Evolutionary conservation across 2,329 filamentous ascomycete species (phyloP).

Genomic region (Bretziella fagacearum): DNA sequence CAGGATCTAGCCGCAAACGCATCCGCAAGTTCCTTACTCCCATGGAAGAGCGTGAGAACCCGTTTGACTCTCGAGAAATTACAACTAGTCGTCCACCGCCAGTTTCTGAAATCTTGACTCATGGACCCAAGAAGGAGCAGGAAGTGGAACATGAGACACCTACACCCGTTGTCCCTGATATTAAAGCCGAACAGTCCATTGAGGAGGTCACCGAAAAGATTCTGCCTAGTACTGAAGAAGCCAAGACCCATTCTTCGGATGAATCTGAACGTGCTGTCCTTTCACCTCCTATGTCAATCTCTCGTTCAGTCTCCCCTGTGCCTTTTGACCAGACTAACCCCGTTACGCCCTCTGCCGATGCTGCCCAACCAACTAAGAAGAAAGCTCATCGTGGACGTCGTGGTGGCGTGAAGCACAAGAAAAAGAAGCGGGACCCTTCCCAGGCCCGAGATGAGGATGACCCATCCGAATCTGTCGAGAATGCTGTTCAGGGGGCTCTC

Average conservation of each 20-base stretch:
- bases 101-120: background rate
- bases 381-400: constrained; percentile 55
- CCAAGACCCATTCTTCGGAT: background rate
- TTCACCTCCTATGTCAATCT: background rate
- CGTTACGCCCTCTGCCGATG: constrained; percentile 18
- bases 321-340: constrained; percentile 8
- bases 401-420: constrained; percentile 51
- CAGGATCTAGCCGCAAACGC: constrained; percentile 9
- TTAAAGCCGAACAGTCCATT: background rate
- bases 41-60: constrained; percentile 11
- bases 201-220: background rate
- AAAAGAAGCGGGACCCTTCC: constrained; percentile 37
- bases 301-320: constrained; percentile 2
- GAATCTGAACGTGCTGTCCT: background rate
- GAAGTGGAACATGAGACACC: background rate
- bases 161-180: background rate
- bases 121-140: background rate
- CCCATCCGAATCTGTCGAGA: constrained; percentile 33
- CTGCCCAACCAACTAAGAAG: constrained; percentile 30
- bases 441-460: constrained; percentile 32
- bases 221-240: too few species aligned
- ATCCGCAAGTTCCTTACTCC: constrained; percentile 11
- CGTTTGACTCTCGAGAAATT: constrained; percentile 4
- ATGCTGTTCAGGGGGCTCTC: constrained; percentile 41
- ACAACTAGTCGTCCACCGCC: too few species aligned